Conservation (phyloP, 78 protist species). For the Dictyostelium citrinum region DNA sequence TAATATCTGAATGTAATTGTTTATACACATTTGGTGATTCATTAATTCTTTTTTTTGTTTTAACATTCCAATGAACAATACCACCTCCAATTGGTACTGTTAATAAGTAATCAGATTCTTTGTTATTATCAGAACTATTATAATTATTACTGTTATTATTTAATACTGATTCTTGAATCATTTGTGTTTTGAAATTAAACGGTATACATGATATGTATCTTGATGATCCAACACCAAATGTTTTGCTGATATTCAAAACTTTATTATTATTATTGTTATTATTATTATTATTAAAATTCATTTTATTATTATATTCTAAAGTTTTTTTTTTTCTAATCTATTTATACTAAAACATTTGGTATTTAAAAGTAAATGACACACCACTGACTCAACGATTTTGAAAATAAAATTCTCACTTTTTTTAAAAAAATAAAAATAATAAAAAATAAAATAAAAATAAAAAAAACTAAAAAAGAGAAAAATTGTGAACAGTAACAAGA, state of each 20-base stretch:
- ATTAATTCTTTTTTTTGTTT: not conserved
- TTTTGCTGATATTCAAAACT: not conserved
- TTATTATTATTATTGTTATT: not conserved
- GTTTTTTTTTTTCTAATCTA: not conserved
- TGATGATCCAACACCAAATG: constrained; percentile 73
- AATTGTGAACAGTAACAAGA: too few relatives aligned
- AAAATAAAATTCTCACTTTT: not conserved
- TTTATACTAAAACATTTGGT: not conserved
- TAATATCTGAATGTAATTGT: constrained; percentile 29
- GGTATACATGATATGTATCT: constrained; percentile 68
- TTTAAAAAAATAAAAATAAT: too few relatives aligned
- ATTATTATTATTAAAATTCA: too few relatives aligned
- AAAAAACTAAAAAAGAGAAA: too few relatives aligned
- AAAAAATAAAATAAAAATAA: too few relatives aligned
- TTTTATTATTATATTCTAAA: not conserved
- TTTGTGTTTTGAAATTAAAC: not conserved
- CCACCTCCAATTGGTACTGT: constrained; percentile 53
- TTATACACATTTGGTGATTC: not conserved
- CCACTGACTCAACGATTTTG: not conserved
- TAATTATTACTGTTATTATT: not conserved
- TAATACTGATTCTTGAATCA: not conserved
- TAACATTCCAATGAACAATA: constrained; percentile 38
- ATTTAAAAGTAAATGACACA: not conserved
- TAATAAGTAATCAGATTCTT: not conserved
- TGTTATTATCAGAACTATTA: not conserved